These are phyloP conservation scores for Amylocarpus encephaloides DNA, from an alignment of 2,329 filamentous ascomycete genomes.

Conservation along the genomic window DNA sequence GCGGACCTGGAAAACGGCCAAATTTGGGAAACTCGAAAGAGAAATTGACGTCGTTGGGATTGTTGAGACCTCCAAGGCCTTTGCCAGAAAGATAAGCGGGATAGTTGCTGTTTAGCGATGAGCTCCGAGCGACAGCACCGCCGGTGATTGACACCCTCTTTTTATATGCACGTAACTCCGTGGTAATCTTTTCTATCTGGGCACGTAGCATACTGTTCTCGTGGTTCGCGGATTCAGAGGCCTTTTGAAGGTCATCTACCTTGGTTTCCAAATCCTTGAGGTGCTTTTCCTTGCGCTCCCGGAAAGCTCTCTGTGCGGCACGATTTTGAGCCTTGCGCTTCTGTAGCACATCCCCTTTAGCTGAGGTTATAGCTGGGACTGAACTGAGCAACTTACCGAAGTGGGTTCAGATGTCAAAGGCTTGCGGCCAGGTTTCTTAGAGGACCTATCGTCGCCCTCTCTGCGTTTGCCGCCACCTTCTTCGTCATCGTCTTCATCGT, in stretches of 20 bases:
- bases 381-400: constrained; percentile 59
- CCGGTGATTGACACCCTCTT: constrained; percentile 65
- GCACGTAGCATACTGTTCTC: constrained; percentile 79
- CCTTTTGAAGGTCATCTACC: constrained; percentile 71
- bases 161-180: constrained; percentile 83
- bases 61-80: constrained; percentile 47
- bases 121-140: constrained; percentile 16
- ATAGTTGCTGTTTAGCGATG: constrained; percentile 17
- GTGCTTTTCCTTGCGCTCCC: constrained; percentile 91
- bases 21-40: constrained; percentile 97
- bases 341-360: constrained; percentile 38
- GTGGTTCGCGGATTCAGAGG: constrained; percentile 72
- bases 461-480: constrained; percentile 71
- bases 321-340: constrained; percentile 95
- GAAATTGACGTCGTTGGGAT: constrained; percentile 71
- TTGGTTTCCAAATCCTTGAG: constrained; percentile 78
- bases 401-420: constrained; percentile 92
- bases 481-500: constrained; percentile 59
- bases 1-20: constrained; percentile 58
- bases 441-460: constrained; percentile 67
- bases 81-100: constrained; percentile 34
- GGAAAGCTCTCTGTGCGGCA: constrained; percentile 86
- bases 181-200: constrained; percentile 82
- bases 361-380: neutral
- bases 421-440: constrained; percentile 96